These are phyloP conservation scores for Aspergillus egyptiacus DNA, from an alignment of 495 filamentous ascomycete genomes.

Conservation along the genomic window DNA sequence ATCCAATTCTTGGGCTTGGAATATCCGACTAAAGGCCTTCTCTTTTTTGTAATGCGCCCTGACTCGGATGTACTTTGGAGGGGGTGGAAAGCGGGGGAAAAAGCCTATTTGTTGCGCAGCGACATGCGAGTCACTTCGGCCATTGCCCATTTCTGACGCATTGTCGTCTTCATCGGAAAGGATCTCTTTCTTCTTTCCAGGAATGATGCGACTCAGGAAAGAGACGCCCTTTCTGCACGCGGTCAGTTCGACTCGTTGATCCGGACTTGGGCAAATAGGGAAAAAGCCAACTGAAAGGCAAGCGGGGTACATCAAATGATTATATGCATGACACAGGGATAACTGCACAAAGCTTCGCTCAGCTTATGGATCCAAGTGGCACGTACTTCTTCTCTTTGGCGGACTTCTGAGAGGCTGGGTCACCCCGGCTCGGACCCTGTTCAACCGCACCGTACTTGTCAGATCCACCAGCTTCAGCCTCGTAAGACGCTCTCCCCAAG, in stretches of 20 bases:
- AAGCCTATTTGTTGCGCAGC: slow-evolving; percentile 81
- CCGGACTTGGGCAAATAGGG: background rate
- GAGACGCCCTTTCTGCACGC: slow-evolving; percentile 70
- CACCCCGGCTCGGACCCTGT: slow-evolving; percentile 30
- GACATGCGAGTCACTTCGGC: slow-evolving; percentile 69
- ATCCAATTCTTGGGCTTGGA: slow-evolving; percentile 81
- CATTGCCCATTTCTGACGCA: slow-evolving; percentile 65
- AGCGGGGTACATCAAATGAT: background rate
- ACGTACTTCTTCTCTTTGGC: slow-evolving; percentile 65
- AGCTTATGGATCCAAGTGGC: slow-evolving; percentile 1
- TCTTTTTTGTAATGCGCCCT: slow-evolving; percentile 74
- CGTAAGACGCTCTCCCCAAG: slow-evolving; percentile 50
- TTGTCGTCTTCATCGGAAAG: slow-evolving; percentile 55
- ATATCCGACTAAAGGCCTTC: slow-evolving; percentile 77
- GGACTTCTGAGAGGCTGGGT: slow-evolving; percentile 41
- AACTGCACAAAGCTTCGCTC: background rate
- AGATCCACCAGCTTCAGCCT: slow-evolving; percentile 47
- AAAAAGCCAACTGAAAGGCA: slow-evolving; percentile 1
- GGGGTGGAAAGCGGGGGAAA: slow-evolving; percentile 81
- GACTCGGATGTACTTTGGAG: slow-evolving; percentile 86
- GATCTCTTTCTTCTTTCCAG: slow-evolving; percentile 61
- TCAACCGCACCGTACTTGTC: slow-evolving; percentile 37
- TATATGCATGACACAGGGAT: background rate
- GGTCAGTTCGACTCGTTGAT: slow-evolving; percentile 1
- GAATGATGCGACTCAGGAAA: slow-evolving; percentile 86